Conservation (phyloP, 768 basidiomycete species). For the Boletus vinaceobasis region DNA sequence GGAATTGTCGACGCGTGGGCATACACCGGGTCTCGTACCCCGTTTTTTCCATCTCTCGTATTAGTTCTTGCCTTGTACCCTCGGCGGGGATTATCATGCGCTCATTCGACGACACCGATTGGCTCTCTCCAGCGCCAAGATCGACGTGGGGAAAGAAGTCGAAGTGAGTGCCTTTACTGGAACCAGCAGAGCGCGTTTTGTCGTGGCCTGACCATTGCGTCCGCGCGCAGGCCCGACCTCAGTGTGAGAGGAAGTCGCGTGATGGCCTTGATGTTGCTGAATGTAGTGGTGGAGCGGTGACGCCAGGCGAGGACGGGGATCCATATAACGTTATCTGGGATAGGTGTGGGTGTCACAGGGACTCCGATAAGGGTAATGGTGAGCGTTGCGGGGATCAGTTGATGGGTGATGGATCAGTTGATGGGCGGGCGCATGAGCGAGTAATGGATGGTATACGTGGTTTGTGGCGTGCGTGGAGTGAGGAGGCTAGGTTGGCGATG, state of each 20-base stretch:
- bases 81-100: slow-evolving; percentile 76
- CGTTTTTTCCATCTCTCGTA: slow-evolving; percentile 78
- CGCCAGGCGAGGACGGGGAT: background rate
- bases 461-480: slow-evolving; percentile 24
- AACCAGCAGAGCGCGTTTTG: slow-evolving; percentile 18
- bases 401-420: slow-evolving; percentile 45
- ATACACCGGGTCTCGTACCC: slow-evolving; percentile 57
- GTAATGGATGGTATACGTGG: background rate
- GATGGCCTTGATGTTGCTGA: slow-evolving; percentile 74
- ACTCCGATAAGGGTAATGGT: slow-evolving; percentile 60
- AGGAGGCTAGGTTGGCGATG: slow-evolving; percentile 29
- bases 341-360: slow-evolving; percentile 19
- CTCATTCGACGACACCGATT: slow-evolving; percentile 64
- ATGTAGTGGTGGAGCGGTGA: slow-evolving; percentile 43
- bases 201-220: slow-evolving; percentile 15
- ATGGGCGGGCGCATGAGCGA: slow-evolving; percentile 1
- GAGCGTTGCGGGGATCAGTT: slow-evolving; percentile 52
- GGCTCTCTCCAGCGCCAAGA: slow-evolving; percentile 51
- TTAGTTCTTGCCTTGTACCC: slow-evolving; percentile 72
- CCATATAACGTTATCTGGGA: slow-evolving; percentile 10
- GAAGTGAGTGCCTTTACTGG: slow-evolving; percentile 55
- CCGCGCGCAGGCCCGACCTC: slow-evolving; percentile 5
- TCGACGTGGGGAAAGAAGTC: slow-evolving; percentile 72
- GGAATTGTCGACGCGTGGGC: slow-evolving; percentile 58
- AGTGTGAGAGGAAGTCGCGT: slow-evolving; percentile 34